Base-by-base conservation (phyloP, 2,329 filamentous ascomycete genomes). In the Fusarium haematococcum region DNA sequence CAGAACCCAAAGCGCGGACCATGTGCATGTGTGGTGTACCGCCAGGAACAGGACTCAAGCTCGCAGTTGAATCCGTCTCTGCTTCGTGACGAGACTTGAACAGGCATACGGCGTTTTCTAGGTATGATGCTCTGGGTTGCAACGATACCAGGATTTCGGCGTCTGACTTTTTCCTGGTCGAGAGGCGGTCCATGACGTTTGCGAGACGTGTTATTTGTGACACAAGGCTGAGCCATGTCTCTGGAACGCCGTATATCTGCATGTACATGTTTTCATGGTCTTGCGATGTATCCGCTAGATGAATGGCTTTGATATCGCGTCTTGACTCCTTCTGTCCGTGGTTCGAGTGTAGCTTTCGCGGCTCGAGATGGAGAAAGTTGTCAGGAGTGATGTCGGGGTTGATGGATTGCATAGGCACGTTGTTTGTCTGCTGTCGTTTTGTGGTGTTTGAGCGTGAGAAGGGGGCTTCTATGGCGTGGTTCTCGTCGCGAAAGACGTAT, bases 251-350 rank as follows among this genome's bases (percentile, higher is more conserved):
- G 4, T 77, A 77, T 4, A 77, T 77, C 35, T 74, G 75, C 75
- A 77, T 75, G 2, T 77, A 77, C 75, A 77, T 75, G 11, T 75
- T 75, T 23, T 77, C 75, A 11, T 74, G 65, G 3, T 73, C 72
- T 27, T 74, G 75, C 0, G 63, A 58, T 0, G 66, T 43, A 63
- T 77, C 73, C 1, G 68, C 72, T 0, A 77, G 37, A 10, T 77
- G 75, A 1, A 77, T 77, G 5, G 76, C 74, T 18, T 73, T 75
- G 2, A 77, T 73, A n/a, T 75, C 75, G 0, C 75, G 56, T 5
- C 41, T 62, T 0, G 63, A 23, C 11, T 75, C 72, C 4, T 67
- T 68, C n/a, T 63, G 57, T 0, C 68, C 71, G 6, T 76, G 63
- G 0, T 41, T 37, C 2, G 63, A 20, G 11, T 57, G 56, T n/a